A percentile compares a stretch with the other conserved stretches of the same genome.
These are phyloP conservation scores for Penicillium sp. DNA, from an alignment of 2,329 filamentous ascomycete genomes.

Conservation along the genomic window DNA sequence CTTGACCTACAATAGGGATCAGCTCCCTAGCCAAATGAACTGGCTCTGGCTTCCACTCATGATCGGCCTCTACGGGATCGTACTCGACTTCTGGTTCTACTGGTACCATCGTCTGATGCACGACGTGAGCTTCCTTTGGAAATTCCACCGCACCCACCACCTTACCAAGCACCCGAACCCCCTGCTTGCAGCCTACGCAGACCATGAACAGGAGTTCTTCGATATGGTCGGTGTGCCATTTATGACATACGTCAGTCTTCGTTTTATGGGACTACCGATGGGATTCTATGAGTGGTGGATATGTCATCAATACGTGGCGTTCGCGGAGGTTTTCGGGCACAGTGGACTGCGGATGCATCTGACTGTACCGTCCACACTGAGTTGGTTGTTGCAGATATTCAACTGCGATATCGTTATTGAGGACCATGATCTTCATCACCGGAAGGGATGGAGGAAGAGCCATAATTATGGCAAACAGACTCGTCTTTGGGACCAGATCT, in stretches of 20 bases:
- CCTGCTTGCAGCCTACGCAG: slow-evolving; percentile 45
- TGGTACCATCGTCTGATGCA: slow-evolving; percentile 41
- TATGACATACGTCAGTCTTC: slow-evolving; percentile 40
- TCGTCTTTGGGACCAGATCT: slow-evolving; percentile 39
- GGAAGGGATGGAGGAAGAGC: slow-evolving; percentile 42
- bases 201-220: slow-evolving; percentile 46
- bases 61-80: slow-evolving; percentile 23
- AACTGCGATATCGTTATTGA: slow-evolving; percentile 46
- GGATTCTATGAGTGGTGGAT: slow-evolving; percentile 53
- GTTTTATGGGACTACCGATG: slow-evolving; percentile 42
- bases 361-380: slow-evolving; percentile 37
- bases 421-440: slow-evolving; percentile 45
- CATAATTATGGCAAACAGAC: slow-evolving; percentile 39
- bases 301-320: slow-evolving; percentile 48
- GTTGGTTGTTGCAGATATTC: slow-evolving; percentile 36
- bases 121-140: slow-evolving; percentile 43
- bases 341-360: slow-evolving; percentile 34
- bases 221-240: slow-evolving; percentile 46
- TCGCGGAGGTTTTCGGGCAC: slow-evolving; percentile 29
- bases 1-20: slow-evolving; percentile 29
- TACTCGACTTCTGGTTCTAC: slow-evolving; percentile 30
- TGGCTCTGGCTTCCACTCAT: slow-evolving; percentile 42
- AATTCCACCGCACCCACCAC: slow-evolving; percentile 49
- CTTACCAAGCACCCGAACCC: slow-evolving; percentile 49
- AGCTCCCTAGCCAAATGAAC: slow-evolving; percentile 25